Evolutionary conservation across 73 alveolate genomes (phyloP).

Genomic region (Halteria grandinella): DNA sequence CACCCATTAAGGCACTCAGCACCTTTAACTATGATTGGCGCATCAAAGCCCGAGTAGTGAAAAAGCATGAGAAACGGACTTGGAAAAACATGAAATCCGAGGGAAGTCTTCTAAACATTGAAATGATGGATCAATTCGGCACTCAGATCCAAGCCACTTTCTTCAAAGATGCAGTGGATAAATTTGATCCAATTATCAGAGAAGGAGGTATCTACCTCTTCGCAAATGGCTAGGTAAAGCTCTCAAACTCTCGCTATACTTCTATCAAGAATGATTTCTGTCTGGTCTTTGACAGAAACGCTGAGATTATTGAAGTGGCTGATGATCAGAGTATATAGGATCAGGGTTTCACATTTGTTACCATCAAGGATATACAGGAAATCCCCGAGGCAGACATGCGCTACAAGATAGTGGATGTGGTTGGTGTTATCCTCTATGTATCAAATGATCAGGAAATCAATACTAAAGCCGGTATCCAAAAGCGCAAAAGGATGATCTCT

Average conservation of each 20-base stretch:
- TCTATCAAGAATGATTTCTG: constrained; percentile 60
- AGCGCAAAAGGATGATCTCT: constrained; percentile 17
- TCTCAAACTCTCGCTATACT: constrained; percentile 70
- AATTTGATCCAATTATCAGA: constrained; percentile 69
- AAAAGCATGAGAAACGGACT: constrained; percentile 72
- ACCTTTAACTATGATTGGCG: constrained; percentile 78
- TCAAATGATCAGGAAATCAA: too few species aligned
- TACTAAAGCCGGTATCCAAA: too few species aligned
- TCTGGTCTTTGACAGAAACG: constrained; percentile 42
- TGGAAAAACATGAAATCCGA: constrained; percentile 74
- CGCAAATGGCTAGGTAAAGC: constrained; percentile 73
- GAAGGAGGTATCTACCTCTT: constrained; percentile 83
- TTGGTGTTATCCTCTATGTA: constrained; percentile 49
- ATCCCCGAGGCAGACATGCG: too few species aligned
- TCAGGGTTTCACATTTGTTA: constrained; percentile 14
- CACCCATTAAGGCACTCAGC: constrained; percentile 78
- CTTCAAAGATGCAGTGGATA: constrained; percentile 84
- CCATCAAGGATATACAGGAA: constrained; percentile 16
- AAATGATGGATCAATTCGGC: constrained; percentile 78
- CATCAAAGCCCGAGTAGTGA: constrained; percentile 79
- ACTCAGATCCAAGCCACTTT: constrained; percentile 83
- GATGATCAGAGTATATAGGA: constrained; percentile 40
- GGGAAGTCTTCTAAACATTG: constrained; percentile 75
- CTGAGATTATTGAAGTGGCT: constrained; percentile 44
- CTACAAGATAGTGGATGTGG: constrained; percentile 28